These are phyloP conservation scores for Suillus discolor DNA, from an alignment of 768 basidiomycete species.

Conservation along the genomic window DNA sequence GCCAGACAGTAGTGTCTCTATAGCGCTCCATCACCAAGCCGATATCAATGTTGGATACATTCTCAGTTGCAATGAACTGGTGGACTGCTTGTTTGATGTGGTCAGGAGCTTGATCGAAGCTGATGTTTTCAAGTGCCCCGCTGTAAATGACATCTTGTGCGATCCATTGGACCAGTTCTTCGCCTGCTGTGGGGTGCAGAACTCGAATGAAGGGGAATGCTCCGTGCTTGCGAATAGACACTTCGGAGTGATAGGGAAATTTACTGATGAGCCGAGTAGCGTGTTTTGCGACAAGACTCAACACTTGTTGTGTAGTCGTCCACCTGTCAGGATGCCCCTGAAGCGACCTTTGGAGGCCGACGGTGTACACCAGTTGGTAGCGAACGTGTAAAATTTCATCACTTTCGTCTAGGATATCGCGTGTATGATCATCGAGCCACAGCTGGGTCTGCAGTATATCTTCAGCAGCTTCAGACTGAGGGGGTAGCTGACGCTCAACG, in stretches of 20 bases:
- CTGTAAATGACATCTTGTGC: conserved; percentile 14
- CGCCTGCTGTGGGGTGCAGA: conserved; percentile 13
- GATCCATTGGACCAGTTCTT: conserved; percentile 13
- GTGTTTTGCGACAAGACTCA: conserved; percentile 25
- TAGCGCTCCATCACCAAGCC: conserved; percentile 13
- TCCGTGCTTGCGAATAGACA: conserved; percentile 8
- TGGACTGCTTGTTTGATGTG: conserved; percentile 15
- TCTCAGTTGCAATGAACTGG: conserved; percentile 25
- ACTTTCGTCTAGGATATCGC: background rate
- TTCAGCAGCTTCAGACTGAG: conserved; percentile 8
- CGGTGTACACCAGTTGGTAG: background rate
- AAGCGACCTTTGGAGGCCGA: background rate
- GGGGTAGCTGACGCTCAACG: conserved; percentile 22
- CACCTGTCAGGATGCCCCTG: conserved; percentile 1
- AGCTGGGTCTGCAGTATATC: conserved; percentile 29
- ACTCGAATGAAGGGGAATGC: conserved; percentile 18
- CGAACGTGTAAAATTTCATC: background rate
- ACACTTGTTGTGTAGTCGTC: conserved; percentile 33
- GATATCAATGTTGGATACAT: background rate
- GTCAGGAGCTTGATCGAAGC: background rate
- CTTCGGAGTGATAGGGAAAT: conserved; percentile 21
- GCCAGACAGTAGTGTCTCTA: background rate
- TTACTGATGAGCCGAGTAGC: conserved; percentile 13
- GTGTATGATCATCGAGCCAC: background rate
- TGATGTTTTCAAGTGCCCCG: conserved; percentile 6